A percentile compares a stretch with the other conserved stretches of the same genome.
phyloP scores from a whole-genome alignment of 352 stramenopile genomes.

The Elongisporangium senticosum region DNA sequence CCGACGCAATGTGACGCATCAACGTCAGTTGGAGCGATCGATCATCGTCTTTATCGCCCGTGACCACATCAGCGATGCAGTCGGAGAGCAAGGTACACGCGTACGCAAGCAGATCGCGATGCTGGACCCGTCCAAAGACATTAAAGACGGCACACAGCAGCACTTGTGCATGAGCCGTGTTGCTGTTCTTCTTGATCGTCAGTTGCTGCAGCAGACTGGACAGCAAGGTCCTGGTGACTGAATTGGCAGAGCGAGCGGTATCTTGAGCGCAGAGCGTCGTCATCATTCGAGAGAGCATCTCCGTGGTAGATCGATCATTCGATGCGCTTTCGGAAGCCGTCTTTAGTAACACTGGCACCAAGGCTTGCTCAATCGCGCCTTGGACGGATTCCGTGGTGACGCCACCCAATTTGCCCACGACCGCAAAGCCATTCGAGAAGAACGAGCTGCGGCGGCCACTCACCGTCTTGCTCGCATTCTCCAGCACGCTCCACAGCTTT shows the following conservation, averaged over 20 bases:
- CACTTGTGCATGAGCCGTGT: constrained; percentile 7
- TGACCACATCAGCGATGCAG: constrained; percentile 10
- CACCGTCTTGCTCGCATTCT: constrained; percentile 3
- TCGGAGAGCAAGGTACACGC: constrained; percentile 9
- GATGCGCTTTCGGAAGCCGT: constrained; percentile 8
- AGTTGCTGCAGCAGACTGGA: constrained; percentile 13
- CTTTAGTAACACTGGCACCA: constrained; percentile 29
- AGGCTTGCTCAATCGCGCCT: constrained; percentile 10
- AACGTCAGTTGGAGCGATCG: constrained; percentile 8
- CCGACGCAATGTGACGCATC: constrained; percentile 13
- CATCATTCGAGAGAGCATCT: constrained; percentile 16
- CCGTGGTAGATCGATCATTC: constrained; percentile 2
- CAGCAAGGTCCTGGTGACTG: neutral
- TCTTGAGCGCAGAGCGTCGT: neutral
- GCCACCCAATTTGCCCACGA: constrained; percentile 4
- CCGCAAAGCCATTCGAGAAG: constrained; percentile 28
- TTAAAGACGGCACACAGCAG: constrained; percentile 20
- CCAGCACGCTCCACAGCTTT: constrained; percentile 36
- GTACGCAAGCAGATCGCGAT: constrained; percentile 10
- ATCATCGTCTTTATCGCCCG: neutral
- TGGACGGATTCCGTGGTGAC: neutral
- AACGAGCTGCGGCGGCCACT: constrained; percentile 10
- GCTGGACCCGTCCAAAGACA: constrained; percentile 22
- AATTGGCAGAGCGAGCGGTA: neutral
- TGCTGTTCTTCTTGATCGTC: constrained; percentile 11